phyloP scores from a whole-genome alignment of 2,329 filamentous ascomycete genomes.

The Fusarium burgessii region DNA sequence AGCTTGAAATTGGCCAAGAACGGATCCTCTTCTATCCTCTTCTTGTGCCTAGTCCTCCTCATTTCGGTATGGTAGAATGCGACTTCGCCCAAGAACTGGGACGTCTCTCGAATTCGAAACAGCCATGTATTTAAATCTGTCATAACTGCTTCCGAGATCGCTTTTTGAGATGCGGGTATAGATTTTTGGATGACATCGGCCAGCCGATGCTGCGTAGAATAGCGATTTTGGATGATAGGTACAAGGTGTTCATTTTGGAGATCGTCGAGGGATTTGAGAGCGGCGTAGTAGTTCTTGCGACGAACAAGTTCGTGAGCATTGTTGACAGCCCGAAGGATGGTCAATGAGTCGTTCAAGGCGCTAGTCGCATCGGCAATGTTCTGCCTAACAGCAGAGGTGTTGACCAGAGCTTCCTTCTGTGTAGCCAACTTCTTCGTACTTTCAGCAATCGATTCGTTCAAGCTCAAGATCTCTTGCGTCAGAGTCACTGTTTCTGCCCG shows the following conservation, averaged over 20 bases:
- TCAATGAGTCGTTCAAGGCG: conserved; percentile 89
- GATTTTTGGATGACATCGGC: conserved; percentile 97
- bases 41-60: conserved; percentile 83
- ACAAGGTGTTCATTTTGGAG: conserved; percentile 93
- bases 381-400: conserved; percentile 90
- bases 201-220: conserved; percentile 93
- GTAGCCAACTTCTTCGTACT: conserved; percentile 94
- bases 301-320: conserved; percentile 91
- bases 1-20: conserved; percentile 87
- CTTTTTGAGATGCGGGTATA: conserved; percentile 89
- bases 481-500: conserved; percentile 90
- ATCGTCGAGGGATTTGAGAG: conserved; percentile 92
- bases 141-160: conserved; percentile 97
- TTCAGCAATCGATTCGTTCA: conserved; percentile 94
- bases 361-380: conserved; percentile 95
- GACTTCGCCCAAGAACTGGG: conserved; percentile 94
- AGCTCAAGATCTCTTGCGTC: conserved; percentile 88
- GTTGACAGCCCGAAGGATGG: conserved; percentile 92
- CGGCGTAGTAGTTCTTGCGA: conserved; percentile 96
- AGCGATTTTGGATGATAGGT: conserved; percentile 79
- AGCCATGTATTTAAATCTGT: conserved; percentile 97
- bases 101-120: conserved; percentile 93
- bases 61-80: conserved; percentile 97
- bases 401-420: conserved; percentile 94
- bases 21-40: conserved; percentile 79